Evolutionary conservation across 2,329 filamentous ascomycete genomes (phyloP).

Genomic region (Fusarium papillatum): DNA sequence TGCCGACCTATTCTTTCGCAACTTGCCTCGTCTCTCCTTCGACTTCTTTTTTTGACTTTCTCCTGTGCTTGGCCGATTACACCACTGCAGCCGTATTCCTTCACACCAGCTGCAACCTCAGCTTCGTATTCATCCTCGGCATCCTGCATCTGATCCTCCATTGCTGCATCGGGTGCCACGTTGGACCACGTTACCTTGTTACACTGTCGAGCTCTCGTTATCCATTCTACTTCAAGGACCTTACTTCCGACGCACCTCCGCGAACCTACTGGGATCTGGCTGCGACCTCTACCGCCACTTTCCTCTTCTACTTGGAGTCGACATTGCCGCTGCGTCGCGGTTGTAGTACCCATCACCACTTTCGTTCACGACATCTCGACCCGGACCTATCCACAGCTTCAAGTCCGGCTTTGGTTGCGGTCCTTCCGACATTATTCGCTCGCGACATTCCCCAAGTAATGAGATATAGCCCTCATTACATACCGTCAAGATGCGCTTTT

Average conservation of each 20-base stretch:
- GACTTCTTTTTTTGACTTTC: constrained; percentile 2
- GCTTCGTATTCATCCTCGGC: constrained; percentile 39
- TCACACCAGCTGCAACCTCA: constrained; percentile 1
- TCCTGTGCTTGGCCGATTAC: constrained; percentile 19
- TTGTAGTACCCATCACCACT: constrained; percentile 3
- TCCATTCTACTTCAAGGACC: constrained; percentile 28
- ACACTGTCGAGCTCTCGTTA: constrained; percentile 25
- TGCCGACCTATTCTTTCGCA: constrained; percentile 12
- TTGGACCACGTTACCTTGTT: constrained; percentile 31
- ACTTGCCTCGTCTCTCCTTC: constrained; percentile 20
- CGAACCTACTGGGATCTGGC: constrained; percentile 9
- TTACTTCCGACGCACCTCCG: constrained; percentile 10
- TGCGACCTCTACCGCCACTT: constrained; percentile 21
- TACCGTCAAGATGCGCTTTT: constrained; percentile 43
- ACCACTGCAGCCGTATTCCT: constrained; percentile 8
- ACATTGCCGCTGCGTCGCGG: not conserved
- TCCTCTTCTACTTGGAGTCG: not conserved
- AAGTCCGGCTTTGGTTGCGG: not conserved
- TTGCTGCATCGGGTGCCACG: constrained; percentile 37
- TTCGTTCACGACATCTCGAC: not conserved
- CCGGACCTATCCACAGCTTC: not conserved
- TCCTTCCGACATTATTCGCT: not conserved
- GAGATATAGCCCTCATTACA: constrained; percentile 6
- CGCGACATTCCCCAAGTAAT: constrained; percentile 10
- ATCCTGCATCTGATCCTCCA: constrained; percentile 35